Evolutionary conservation across 352 stramenopile species (phyloP), one percentile per base, ranked within the genome.

Genomic region (Globisporangium barbulae): DNA sequence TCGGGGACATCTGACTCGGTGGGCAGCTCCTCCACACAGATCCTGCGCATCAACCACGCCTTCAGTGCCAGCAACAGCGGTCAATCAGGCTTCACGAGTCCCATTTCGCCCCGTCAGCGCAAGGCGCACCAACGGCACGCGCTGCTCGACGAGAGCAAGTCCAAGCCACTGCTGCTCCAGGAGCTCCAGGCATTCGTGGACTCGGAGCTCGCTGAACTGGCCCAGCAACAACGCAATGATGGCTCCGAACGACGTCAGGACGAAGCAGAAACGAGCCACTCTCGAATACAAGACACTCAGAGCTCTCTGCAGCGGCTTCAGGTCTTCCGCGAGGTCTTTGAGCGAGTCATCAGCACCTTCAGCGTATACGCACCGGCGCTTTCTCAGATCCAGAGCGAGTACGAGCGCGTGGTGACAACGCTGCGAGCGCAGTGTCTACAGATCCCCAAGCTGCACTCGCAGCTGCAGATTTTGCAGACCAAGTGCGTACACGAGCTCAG

Each of bases 291-390:
- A 42, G 45, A 52, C n/a, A 52, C 17, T 5, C 8, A 33, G 30
- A 52, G 35, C 25, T 64, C 73, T 67, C 60, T 89, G 2, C 60
- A 69, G 37, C 70, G 83, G 0, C 71, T 92, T 2, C 77, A 88
- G 33, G 71, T 90, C 3, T 89, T 85, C 53, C 76, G 79, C 4
- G 60, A 81, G 53, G 61, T 79, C 2, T 85, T 92, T 12, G 49
- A 75, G 37, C 72, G 73, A 13, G 45, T 90, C 0, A 89, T 90
- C 22, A 71, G 73, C 12, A 67, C 73, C 21, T 92, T 92, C 61
- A 89, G 57, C 15, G 77, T 89, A 22, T 92, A 90, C 52, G 73
- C 80, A 10, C 81, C 81, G 1, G 53, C 90, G n/a, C 49, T 93
- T 33, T 60, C 76, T n/a, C 70, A 74, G 21, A 81, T 93, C 57